These are phyloP conservation scores for Penicillium sclerotiorum DNA, from an alignment of 2,329 filamentous ascomycete genomes.

Conservation along the genomic window DNA sequence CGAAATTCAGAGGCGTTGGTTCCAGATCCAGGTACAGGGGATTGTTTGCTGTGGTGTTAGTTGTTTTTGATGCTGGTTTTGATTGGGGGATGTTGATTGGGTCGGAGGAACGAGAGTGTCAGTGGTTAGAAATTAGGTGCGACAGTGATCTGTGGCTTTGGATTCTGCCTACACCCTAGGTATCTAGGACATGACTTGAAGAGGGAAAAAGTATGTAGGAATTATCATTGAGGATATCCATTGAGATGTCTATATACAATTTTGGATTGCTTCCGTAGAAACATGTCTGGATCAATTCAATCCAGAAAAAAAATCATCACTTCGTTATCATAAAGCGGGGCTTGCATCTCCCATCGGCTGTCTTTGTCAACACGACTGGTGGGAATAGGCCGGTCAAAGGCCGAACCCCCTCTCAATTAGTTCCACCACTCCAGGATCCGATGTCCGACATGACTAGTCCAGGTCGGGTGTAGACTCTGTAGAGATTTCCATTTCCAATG, in stretches of 20 bases:
- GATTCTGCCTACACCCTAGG: no score
- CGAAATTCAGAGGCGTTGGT: constrained; percentile 8
- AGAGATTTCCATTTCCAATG: neutral
- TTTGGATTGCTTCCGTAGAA: neutral
- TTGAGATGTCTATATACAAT: constrained; percentile 1
- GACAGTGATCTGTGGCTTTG: neutral
- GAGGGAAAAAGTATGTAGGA: neutral
- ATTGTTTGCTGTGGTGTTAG: neutral
- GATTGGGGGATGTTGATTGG: neutral
- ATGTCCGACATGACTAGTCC: neutral
- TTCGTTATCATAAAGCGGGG: constrained; percentile 8
- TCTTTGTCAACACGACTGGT: constrained; percentile 4
- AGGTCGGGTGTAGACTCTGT: neutral
- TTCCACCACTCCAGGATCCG: neutral
- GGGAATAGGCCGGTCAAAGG: neutral
- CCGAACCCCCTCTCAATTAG: neutral
- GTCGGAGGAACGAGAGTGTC: neutral
- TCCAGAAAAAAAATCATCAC: constrained; percentile 3
- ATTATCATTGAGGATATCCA: neutral
- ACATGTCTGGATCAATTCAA: no score
- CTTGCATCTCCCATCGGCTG: neutral
- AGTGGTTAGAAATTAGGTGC: neutral
- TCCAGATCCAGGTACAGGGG: constrained; percentile 15
- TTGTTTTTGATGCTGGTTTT: neutral
- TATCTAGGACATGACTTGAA: neutral